phyloP scores from a whole-genome alignment of 1,139 yeast genomes.

The Chernovozyma aurita region DNA sequence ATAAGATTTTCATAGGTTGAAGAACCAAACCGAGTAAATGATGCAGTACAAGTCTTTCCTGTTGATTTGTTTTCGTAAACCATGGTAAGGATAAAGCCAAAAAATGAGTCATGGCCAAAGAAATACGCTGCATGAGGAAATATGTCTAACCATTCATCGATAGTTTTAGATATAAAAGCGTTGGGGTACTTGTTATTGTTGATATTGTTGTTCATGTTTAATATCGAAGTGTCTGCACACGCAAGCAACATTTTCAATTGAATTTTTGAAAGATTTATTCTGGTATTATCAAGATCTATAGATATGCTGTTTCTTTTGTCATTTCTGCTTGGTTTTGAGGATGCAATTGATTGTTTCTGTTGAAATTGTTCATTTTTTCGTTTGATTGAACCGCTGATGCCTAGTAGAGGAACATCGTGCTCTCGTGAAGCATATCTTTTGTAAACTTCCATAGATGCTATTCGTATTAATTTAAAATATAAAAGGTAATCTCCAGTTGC shows the following conservation, averaged over 20 bases:
- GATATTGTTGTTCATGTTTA: not conserved
- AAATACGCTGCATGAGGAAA: constrained; percentile 54
- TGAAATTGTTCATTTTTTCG: not conserved
- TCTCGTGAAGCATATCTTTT: constrained; percentile 38
- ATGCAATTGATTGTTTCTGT: not conserved
- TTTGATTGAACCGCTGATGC: not conserved
- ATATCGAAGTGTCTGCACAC: not conserved
- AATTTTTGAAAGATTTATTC: not conserved
- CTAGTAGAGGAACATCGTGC: constrained; percentile 18
- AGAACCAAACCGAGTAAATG: constrained; percentile 69
- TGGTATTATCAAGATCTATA: not conserved
- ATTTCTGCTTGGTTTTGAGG: not conserved
- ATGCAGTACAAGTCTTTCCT: constrained; percentile 50
- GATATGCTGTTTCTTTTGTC: not conserved
- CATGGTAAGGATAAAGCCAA: constrained; percentile 50
- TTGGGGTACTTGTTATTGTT: not conserved
- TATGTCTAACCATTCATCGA: constrained; percentile 34
- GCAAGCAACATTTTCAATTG: not conserved
- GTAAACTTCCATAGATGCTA: constrained; percentile 23
- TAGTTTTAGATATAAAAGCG: constrained; percentile 4
- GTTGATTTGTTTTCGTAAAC: constrained; percentile 47
- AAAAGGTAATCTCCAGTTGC: not conserved
- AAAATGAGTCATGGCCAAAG: constrained; percentile 49
- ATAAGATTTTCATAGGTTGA: constrained; percentile 59
- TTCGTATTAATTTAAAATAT: no score